Base-by-base conservation (phyloP, 179 eudicot genomes). In the Monotropa hypopitys region DNA sequence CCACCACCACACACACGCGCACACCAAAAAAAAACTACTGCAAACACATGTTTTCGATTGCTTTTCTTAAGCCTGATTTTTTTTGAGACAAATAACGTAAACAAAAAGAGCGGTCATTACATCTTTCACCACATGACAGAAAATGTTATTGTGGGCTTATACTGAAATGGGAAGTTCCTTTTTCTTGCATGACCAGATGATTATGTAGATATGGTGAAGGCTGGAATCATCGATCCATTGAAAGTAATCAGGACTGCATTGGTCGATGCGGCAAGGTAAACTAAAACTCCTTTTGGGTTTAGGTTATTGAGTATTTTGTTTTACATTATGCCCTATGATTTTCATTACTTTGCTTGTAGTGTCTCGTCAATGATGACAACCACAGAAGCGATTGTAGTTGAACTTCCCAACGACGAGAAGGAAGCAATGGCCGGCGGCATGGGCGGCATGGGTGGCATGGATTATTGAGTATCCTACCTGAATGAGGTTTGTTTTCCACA, bases 231-330 rank as follows among this genome's bases (percentile, higher is more conserved):
- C 20, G 97, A 92, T 76, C 97, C 97, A 1, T 75, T 92, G 85
- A 92, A 92, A 80, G 97, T 92, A 12, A 90, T 90, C 15, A 87
- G 97, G 79, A 92, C 97, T 7, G 97, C 96, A 18, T 84, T 92
- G 85, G 84, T 80, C 1, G 96, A 90, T 83, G 97, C 97, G 46
- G 93, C 96, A 57, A 92, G 97, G 97, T 84, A 77, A 50, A 43
- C 18, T n/a, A 47, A 59, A 20, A 28, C 15, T 76, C 28, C 4
- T 20, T 38, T 45, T 28, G 35, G 53, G 51, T 45, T 12, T 20
- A 3, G 73, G 16, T 11, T 23, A 1, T 43, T 8, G 4, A 11
- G 4, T 5, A 51, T 54, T 30, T 59, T 1, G 0, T 16, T 6
- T 0, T 12, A n/a, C 62, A 28, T 63, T 45, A 80, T 38, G 54